phyloP scores from a whole-genome alignment of 352 stramenopile genomes.

The Globisporangium perplexum region DNA sequence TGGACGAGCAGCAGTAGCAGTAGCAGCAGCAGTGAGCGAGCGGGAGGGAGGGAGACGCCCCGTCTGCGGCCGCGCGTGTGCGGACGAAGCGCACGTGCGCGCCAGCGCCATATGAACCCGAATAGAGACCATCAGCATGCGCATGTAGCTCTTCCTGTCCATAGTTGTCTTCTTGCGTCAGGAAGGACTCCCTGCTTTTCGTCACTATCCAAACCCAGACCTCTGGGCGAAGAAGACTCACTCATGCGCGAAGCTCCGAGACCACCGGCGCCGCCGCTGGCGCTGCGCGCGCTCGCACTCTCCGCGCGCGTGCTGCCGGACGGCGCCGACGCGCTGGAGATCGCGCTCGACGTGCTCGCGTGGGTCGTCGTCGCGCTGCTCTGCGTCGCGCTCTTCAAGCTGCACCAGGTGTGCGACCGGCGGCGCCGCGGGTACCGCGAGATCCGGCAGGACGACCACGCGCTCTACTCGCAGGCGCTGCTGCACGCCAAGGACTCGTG shows the following conservation, averaged over 20 bases:
- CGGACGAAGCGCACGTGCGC: neutral
- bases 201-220: neutral
- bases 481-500: slow-evolving; percentile 63
- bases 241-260: neutral
- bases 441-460: slow-evolving; percentile 46
- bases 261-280: neutral
- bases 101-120: neutral
- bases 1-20: slow-evolving; percentile 3
- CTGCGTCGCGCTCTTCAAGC: slow-evolving; percentile 33
- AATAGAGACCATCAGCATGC: neutral
- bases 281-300: slow-evolving; percentile 5
- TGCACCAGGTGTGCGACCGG: slow-evolving; percentile 36
- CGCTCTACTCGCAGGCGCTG: slow-evolving; percentile 58
- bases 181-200: neutral
- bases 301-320: neutral
- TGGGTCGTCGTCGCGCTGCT: slow-evolving; percentile 41
- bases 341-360: slow-evolving; percentile 35
- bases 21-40: neutral
- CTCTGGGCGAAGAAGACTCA: neutral
- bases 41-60: no score
- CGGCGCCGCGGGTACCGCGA: slow-evolving; percentile 44
- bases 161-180: no score
- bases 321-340: slow-evolving; percentile 12
- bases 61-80: no score
- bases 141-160: no score